Evolutionary conservation across 176 grass and related monocot species (phyloP), one percentile per base, ranked within the genome.

Genomic region (Urochloa ruziziensis): DNA sequence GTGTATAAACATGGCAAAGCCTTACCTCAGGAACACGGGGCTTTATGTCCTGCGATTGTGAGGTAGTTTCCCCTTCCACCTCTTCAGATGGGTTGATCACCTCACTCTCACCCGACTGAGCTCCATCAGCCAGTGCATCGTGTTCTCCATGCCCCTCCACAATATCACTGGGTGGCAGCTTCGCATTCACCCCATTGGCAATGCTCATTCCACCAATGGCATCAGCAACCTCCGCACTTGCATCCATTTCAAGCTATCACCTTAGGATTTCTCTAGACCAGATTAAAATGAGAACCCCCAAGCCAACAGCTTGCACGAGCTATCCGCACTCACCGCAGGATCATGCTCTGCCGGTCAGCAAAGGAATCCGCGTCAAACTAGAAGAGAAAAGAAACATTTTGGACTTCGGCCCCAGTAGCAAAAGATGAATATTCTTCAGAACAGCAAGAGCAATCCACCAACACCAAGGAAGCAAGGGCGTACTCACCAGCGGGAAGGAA

Each of bases 41-140:
- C 65, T 72, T 79, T 35, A 77, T 23, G 27, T 74, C 69, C 62
- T 86, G 86, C 0, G 73, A 77, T 3, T 35, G 83, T 0, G 90
- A 92, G 78, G 86, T 92, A 59, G 90, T 79, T 79, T 88, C 90
- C 12, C 78, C 83, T 12, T 80, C 83, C 21, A 76, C 79, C 49
- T 89, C 90, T 62, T 91, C 89, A 10, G 73, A 19, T 6, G 86
- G 83, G 67, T 92, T 92, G 82, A 92, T 89, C 58, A 88, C 82
- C 86, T 92, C 90, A 3, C 85, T 91, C 70, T 88, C 85, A 2
- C 81, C 89, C 7, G 89, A 91, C 43, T 88, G 85, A 0, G 85
- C 85, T 10, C 82, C 81, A 43, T 91, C 85, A 9, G 77, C 85
- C 54, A 81, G 77, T 0, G 4, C 74, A 39, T 87, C 84, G 0